These are phyloP conservation scores for Mrakia gelida DNA, from an alignment of 768 basidiomycete genomes.

Conservation along the genomic window DNA sequence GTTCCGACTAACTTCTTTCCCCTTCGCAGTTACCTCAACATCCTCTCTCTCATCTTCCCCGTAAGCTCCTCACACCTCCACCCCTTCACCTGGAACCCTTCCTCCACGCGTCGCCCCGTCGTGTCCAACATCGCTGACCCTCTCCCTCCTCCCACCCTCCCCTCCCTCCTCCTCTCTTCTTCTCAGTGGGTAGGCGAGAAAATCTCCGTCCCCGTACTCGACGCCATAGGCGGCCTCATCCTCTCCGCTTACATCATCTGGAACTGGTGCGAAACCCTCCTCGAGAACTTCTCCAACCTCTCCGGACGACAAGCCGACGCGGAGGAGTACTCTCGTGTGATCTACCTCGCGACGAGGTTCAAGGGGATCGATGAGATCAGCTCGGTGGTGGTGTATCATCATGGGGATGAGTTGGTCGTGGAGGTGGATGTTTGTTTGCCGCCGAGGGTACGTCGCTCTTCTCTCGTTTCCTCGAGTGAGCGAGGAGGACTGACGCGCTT, in stretches of 20 bases:
- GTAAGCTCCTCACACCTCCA: neutral
- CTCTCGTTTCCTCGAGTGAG: neutral
- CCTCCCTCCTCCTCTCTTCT: too few relatives aligned
- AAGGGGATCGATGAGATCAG: conserved; percentile 2
- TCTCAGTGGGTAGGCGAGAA: conserved; percentile 30
- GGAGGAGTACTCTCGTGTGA: conserved; percentile 13
- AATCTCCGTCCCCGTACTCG: conserved; percentile 13
- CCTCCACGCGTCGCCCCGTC: neutral
- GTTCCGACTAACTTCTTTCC: neutral
- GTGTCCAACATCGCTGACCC: neutral
- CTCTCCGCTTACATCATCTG: conserved; percentile 28
- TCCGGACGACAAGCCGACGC: conserved; percentile 18
- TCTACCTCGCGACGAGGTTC: conserved; percentile 29
- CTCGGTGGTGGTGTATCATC: conserved; percentile 23
- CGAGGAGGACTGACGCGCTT: too few relatives aligned
- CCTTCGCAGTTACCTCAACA: conserved; percentile 24
- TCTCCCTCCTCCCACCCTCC: neutral
- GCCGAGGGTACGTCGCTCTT: neutral
- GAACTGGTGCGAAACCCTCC: conserved; percentile 29
- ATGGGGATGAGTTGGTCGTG: conserved; percentile 21
- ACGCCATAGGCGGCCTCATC: conserved; percentile 25
- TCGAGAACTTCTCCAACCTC: conserved; percentile 30
- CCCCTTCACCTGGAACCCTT: too few relatives aligned
- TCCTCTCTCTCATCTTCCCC: conserved; percentile 27
- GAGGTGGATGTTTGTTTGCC: conserved; percentile 31